These are phyloP conservation scores for Penicillium sp. DNA, from an alignment of 2,329 filamentous ascomycete genomes.

Conservation along the genomic window DNA sequence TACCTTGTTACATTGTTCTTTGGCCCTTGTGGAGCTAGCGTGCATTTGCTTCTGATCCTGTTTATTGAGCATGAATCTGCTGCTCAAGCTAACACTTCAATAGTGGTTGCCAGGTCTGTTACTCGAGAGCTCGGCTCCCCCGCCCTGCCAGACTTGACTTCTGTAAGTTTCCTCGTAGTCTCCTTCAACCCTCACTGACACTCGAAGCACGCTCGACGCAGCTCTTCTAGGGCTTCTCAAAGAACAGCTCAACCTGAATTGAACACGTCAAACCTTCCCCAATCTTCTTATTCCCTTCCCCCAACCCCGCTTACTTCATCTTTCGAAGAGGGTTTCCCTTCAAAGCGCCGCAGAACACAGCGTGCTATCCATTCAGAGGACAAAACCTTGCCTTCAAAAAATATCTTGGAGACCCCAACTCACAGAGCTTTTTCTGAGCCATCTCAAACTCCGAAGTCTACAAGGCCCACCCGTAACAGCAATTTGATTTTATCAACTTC, in stretches of 20 bases:
- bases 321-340: slow-evolving; percentile 28
- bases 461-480: slow-evolving; percentile 15
- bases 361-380: slow-evolving; percentile 21
- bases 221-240: slow-evolving; percentile 28
- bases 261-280: slow-evolving; percentile 20
- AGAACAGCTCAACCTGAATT: slow-evolving; percentile 25
- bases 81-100: slow-evolving; percentile 10
- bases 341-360: slow-evolving; percentile 28
- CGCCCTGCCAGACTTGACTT: slow-evolving; percentile 20
- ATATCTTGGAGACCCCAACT: slow-evolving; percentile 14
- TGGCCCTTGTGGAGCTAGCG: neutral
- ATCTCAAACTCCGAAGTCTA: slow-evolving; percentile 16
- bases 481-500: slow-evolving; percentile 16
- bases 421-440: slow-evolving; percentile 12
- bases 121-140: slow-evolving; percentile 25
- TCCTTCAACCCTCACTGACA: neutral
- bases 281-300: slow-evolving; percentile 29
- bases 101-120: slow-evolving; percentile 29
- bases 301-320: slow-evolving; percentile 27
- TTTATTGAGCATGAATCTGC: neutral
- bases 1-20: neutral
- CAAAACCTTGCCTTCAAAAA: slow-evolving; percentile 19
- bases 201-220: slow-evolving; percentile 23
- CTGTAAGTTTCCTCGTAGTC: slow-evolving; percentile 19
- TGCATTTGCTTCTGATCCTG: neutral